Base-by-base conservation (phyloP, 2,329 filamentous ascomycete species). In the Daldinia sp. region DNA sequence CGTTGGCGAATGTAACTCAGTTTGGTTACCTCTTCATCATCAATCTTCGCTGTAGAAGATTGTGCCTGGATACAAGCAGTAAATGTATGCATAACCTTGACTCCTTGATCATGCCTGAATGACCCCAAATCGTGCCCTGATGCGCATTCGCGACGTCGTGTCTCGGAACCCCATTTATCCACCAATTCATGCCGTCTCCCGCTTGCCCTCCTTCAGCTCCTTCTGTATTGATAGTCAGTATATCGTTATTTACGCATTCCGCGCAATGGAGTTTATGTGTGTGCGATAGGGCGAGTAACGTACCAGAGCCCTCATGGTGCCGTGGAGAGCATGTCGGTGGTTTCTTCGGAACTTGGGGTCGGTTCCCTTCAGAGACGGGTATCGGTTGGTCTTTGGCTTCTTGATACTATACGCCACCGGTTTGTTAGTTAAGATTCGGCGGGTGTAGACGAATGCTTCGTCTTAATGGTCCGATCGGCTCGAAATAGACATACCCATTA, bases 291-390 rank as follows among this genome's bases (percentile, higher is more conserved):
- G 18, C 50, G 54, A 58, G 23, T 46, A 50, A 88, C 92, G 81
- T 91, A 98, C 95, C 88, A 99, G 87, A 83, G 96, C 96, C 88
- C 93, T 97, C 89, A 93, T 94, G 83, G 94, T 99, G 84, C 96
- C 96, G 89, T 98, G 96, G 75, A 98, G 94, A 85, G 96, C 96
- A 90, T 99, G 95, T 89, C 94, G 93, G 89, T 99, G 96, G 90
- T 99, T 99, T 87, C 96, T 92, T 85, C 96, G 92, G 90, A 99
- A 99, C 91, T 99, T 99, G 83, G 96, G 94, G 87, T 99, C 96
- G 84, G 93, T 96, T 80, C 96, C 96, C 84, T 98, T 98, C 81
- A 99, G 92, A 79, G 95, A 98, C 76, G 96, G 96, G 88, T 99
- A 99, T 88, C 96, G 90, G 86, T 94, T 90, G 82, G 96, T 98